phyloP scores from a whole-genome alignment of 345 rosid genomes.

The Lumnitzera racemosa region DNA sequence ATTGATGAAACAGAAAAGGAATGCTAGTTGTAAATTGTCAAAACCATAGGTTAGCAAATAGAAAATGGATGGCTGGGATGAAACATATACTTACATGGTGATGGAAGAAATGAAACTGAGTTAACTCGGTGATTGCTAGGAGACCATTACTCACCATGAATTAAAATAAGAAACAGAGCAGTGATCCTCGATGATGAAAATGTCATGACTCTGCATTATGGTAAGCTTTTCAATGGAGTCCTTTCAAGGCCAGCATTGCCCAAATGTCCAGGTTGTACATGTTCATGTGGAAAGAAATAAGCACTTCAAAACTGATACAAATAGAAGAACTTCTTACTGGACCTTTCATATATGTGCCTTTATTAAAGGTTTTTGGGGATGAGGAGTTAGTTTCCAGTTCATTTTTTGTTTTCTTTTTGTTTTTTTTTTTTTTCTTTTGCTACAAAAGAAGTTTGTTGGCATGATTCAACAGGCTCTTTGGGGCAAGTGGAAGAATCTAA shows the following conservation, averaged over 20 bases:
- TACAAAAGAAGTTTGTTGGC: conserved; percentile 69
- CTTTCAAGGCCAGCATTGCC: conserved; percentile 38
- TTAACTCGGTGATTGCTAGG: too few relatives aligned
- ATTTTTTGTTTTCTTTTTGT: conserved; percentile 24
- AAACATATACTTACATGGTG: too few relatives aligned
- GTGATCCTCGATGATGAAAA: too few relatives aligned
- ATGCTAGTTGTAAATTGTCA: too few relatives aligned
- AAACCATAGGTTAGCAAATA: too few relatives aligned
- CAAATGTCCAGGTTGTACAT: conserved; percentile 68
- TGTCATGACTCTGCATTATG: too few relatives aligned
- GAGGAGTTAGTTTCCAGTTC: conserved; percentile 47
- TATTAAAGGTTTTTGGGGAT: conserved; percentile 27
- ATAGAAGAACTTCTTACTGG: conserved; percentile 36
- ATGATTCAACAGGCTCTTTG: conserved; percentile 57
- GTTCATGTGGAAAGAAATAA: conserved; percentile 64
- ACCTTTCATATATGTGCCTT: conserved; percentile 70
- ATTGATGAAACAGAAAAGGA: too few relatives aligned
- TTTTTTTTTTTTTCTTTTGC: conserved; percentile 29
- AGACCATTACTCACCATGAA: too few relatives aligned
- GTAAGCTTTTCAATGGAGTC: too few relatives aligned
- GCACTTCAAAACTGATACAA: conserved; percentile 37
- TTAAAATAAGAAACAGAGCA: too few relatives aligned
- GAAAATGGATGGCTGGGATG: too few relatives aligned
- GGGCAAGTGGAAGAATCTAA: conserved; percentile 37
- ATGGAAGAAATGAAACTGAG: too few relatives aligned